Evolutionary conservation across 768 basidiomycete genomes (phyloP).

Genomic region (Calocera cornea): DNA sequence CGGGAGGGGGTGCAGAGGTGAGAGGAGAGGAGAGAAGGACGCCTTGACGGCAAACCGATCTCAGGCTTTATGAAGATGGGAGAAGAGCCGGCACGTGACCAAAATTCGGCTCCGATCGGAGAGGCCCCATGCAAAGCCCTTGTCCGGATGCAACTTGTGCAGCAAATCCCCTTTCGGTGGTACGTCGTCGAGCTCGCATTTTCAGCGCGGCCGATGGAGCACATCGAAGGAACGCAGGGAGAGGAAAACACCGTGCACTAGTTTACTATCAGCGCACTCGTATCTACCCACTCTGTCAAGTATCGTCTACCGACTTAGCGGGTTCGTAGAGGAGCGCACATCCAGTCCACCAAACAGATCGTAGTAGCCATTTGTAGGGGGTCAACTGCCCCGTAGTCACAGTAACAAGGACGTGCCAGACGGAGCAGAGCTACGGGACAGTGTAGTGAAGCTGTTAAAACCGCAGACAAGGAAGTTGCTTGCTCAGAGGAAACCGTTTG

Average conservation of each 20-base stretch:
- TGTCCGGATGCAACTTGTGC: too few relatives aligned
- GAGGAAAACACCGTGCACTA: background rate
- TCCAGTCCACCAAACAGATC: background rate
- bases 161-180: too few relatives aligned
- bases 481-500: background rate
- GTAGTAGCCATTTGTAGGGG: too few relatives aligned
- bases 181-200: background rate
- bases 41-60: background rate
- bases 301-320: background rate
- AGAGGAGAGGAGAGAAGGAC: background rate
- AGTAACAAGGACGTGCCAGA: too few relatives aligned
- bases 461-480: background rate
- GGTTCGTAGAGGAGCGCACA: background rate
- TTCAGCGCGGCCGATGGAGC: background rate
- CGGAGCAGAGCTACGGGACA: too few relatives aligned
- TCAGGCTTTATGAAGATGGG: background rate
- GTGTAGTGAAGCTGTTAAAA: too few relatives aligned
- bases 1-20: background rate
- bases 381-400: too few relatives aligned
- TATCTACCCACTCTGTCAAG: background rate
- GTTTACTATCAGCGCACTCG: background rate
- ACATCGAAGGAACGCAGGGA: conserved; percentile 1
- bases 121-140: background rate
- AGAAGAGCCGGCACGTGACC: background rate
- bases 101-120: background rate